phyloP scores from a whole-genome alignment of 2,329 filamentous ascomycete genomes.

The Phialemonium atrogriseum region DNA sequence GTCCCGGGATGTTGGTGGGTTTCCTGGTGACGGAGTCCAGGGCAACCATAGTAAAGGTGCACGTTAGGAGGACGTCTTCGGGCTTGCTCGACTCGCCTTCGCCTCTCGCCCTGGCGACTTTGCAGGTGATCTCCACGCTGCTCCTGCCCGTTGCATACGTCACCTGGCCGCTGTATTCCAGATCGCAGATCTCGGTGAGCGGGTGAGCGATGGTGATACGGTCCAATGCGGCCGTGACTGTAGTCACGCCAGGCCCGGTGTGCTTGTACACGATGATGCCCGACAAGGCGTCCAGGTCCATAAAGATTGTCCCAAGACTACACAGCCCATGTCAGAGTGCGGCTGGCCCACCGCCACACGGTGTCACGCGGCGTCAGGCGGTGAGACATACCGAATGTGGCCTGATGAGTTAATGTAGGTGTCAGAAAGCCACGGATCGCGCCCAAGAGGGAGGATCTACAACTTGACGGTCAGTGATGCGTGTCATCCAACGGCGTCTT shows the following conservation, averaged over 20 bases:
- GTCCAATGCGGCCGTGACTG: conserved; percentile 40
- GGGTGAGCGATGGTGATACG: conserved; percentile 56
- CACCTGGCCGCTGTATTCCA: conserved; percentile 56
- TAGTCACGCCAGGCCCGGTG: conserved; percentile 46
- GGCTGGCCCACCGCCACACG: too few species aligned
- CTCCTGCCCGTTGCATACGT: conserved; percentile 65
- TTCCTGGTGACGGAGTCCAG: conserved; percentile 61
- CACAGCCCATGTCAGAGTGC: too few species aligned
- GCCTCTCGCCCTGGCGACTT: conserved; percentile 59
- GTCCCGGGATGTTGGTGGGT: conserved; percentile 49
- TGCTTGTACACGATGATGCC: conserved; percentile 69
- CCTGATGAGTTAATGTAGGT: conserved; percentile 71
- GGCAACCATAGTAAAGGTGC: conserved; percentile 68
- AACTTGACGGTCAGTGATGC: too few species aligned
- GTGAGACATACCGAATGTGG: conserved; percentile 56
- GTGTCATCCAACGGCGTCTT: too few species aligned
- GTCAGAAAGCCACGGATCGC: conserved; percentile 69
- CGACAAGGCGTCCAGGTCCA: conserved; percentile 72
- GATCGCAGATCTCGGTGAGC: conserved; percentile 68
- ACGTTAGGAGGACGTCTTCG: conserved; percentile 35
- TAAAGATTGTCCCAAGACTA: conserved; percentile 63
- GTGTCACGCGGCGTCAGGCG: too few species aligned
- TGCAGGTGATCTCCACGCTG: conserved; percentile 66
- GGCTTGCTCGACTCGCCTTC: conserved; percentile 43
- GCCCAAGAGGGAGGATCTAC: conserved; percentile 54